Percentiles rank a stretch among this genome's conserved stretches.
Evolutionary conservation across 768 basidiomycete species (phyloP).

Genomic region (Rickenella mellea): DNA sequence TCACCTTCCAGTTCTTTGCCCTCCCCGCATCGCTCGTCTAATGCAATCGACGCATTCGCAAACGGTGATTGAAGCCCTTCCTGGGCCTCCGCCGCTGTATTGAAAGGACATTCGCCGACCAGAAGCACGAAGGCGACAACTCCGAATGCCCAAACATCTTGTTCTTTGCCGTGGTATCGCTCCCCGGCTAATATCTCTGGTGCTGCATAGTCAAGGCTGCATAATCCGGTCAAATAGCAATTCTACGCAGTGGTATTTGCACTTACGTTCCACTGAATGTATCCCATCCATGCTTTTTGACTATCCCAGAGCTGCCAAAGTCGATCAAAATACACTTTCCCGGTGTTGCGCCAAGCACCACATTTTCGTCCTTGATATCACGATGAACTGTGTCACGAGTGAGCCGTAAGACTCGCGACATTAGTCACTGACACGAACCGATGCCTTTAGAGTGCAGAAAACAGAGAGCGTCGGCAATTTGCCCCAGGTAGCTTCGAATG

Average conservation of each 20-base stretch:
- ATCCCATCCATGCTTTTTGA: slow-evolving; percentile 81
- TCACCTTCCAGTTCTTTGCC: slow-evolving; percentile 64
- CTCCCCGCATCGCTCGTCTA: slow-evolving; percentile 75
- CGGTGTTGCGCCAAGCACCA: slow-evolving; percentile 60
- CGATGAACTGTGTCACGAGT: slow-evolving; percentile 61
- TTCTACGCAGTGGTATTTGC: background rate
- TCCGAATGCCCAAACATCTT: slow-evolving; percentile 97
- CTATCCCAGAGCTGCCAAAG: slow-evolving; percentile 87
- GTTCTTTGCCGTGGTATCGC: slow-evolving; percentile 90
- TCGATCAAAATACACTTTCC: slow-evolving; percentile 91
- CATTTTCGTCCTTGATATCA: slow-evolving; percentile 97
- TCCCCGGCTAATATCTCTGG: slow-evolving; percentile 95
- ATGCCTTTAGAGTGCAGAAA: slow-evolving; percentile 92
- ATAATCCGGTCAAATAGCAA: slow-evolving; percentile 2
- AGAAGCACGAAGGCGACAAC: slow-evolving; percentile 95
- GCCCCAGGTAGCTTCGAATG: slow-evolving; percentile 80
- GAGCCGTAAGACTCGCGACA: slow-evolving; percentile 2
- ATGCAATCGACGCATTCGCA: slow-evolving; percentile 61
- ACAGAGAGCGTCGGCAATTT: slow-evolving; percentile 82
- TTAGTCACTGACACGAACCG: slow-evolving; percentile 37
- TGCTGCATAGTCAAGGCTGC: slow-evolving; percentile 85
- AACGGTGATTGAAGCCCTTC: slow-evolving; percentile 72
- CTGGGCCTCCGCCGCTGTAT: slow-evolving; percentile 85
- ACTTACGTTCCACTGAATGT: slow-evolving; percentile 90
- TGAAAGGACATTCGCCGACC: slow-evolving; percentile 86